Conservation (phyloP, 2,329 filamentous ascomycete genomes). For the Capronia americana region DNA sequence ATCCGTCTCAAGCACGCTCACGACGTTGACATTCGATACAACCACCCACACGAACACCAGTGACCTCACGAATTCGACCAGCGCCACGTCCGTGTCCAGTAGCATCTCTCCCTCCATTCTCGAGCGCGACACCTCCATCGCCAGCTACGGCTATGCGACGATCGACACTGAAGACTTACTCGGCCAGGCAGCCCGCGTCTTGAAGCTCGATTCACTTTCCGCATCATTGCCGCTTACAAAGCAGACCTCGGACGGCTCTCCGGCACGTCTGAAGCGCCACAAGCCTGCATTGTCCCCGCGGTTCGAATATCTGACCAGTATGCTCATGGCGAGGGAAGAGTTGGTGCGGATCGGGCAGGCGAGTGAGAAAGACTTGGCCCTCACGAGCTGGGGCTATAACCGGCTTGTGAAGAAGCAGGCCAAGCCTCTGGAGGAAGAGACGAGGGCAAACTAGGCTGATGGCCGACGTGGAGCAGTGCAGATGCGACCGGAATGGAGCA, state of each 20-base stretch:
- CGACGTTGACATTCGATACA: background rate
- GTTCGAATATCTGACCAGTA: slow-evolving; percentile 7
- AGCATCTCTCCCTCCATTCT: background rate
- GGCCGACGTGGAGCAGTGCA: background rate
- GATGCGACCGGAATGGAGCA: background rate
- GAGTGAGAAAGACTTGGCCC: slow-evolving; percentile 10
- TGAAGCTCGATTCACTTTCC: background rate
- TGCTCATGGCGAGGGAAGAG: slow-evolving; percentile 19
- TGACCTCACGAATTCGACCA: background rate
- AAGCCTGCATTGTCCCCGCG: background rate
- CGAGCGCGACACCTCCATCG: too few relatives aligned
- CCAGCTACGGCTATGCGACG: background rate
- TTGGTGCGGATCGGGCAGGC: slow-evolving; percentile 19
- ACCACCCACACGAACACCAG: background rate
- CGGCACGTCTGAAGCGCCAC: background rate
- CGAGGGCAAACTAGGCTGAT: background rate
- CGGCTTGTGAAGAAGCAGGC: background rate
- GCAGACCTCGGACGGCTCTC: background rate
- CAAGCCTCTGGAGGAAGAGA: background rate
- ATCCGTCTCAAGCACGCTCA: background rate
- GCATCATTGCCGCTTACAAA: background rate
- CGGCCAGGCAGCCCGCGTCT: too few relatives aligned
- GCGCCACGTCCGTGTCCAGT: background rate
- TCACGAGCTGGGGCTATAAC: slow-evolving; percentile 19
- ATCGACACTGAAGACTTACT: background rate